Base-by-base conservation (phyloP, 2,329 filamentous ascomycete genomes). In the Myriosclerotinia curreyana region DNA sequence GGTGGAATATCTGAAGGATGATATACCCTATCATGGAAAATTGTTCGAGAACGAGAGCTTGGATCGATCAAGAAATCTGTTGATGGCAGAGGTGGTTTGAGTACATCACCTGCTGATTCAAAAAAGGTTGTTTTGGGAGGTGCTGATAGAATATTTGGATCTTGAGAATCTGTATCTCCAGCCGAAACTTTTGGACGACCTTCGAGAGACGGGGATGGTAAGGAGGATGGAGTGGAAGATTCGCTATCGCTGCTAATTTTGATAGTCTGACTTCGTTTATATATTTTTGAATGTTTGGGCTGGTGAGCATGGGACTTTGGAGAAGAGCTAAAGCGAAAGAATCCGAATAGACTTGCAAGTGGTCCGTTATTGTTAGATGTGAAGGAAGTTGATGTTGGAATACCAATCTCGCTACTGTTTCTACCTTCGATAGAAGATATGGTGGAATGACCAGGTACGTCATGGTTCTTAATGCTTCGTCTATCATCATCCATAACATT, bases 11-110 rank as follows among this genome's bases (percentile, higher is more conserved):
- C 95, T 51, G 89, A 84, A 0, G 95, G 93, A 71, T 96, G 92
- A 74, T 99, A 99, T 20, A 99, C 85, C 14, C 95, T 88, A 75
- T 99, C 95, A 75, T 99, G 95, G 76, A 98, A 98, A 66, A 99
- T 99, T 1, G 94, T 94, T 54, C 92, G 86, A 0, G 92, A 87
- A 20, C 95, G 88, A 59, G 86, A 88, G 1, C 87, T 82, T 9
- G 95, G 94, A 70, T 98, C 90, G 60, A 93, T 84, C 46, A 99
- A 81, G 76, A 92, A 99, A 52, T 92, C 88, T 3, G 85, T 81
- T 0, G 90, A 84, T 20, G 95, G 94, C 42, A 98, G 78, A 55
- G 92, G 94, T 6, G 95, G 95, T 74, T 94, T 96, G 49, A 99
- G 83, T 3, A 99, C 79, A 75, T 99, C 94, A 14, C 92, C 91